Percentiles rank a stretch among this genome's conserved stretches.
phyloP scores from a whole-genome alignment of 1,139 yeast species.

The Saccharomyces hybrid region DNA sequence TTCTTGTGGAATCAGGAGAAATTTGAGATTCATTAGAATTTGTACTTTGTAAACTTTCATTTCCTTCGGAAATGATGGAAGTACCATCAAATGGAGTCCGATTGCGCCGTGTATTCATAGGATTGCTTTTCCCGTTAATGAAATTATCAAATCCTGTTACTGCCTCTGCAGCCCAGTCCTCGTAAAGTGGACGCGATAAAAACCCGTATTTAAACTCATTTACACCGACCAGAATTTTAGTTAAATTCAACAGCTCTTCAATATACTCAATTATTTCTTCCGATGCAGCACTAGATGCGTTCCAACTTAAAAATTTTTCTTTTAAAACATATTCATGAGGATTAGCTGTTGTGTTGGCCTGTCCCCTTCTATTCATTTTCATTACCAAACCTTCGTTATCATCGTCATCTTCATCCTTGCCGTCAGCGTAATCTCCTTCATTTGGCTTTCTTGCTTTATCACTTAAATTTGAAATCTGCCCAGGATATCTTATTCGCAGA shows the following conservation, averaged over 20 bases:
- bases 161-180: slow-evolving; percentile 39
- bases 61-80: slow-evolving; percentile 9
- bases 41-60: not conserved
- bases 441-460: not conserved
- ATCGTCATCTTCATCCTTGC: slow-evolving; percentile 6
- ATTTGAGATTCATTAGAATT: slow-evolving; percentile 5
- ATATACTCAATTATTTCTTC: slow-evolving; percentile 44
- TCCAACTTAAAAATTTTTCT: slow-evolving; percentile 42
- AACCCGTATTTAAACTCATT: slow-evolving; percentile 44
- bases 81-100: slow-evolving; percentile 1
- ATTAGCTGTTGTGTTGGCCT: slow-evolving; percentile 2
- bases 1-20: slow-evolving; percentile 6
- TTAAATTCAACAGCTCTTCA: slow-evolving; percentile 38
- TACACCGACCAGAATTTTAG: slow-evolving; percentile 40
- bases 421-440: slow-evolving; percentile 14
- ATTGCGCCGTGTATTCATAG: not conserved
- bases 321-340: slow-evolving; percentile 30
- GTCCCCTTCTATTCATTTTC: not conserved
- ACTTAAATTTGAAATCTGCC: not conserved
- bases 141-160: slow-evolving; percentile 29
- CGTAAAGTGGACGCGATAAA: slow-evolving; percentile 39
- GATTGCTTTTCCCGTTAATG: slow-evolving; percentile 11
- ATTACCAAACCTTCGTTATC: slow-evolving; percentile 5
- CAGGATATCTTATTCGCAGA: slow-evolving; percentile 19
- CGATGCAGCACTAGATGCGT: slow-evolving; percentile 41